These are phyloP conservation scores for Talaromyces sp. DNA, from an alignment of 2,329 filamentous ascomycete species.

Conservation along the genomic window DNA sequence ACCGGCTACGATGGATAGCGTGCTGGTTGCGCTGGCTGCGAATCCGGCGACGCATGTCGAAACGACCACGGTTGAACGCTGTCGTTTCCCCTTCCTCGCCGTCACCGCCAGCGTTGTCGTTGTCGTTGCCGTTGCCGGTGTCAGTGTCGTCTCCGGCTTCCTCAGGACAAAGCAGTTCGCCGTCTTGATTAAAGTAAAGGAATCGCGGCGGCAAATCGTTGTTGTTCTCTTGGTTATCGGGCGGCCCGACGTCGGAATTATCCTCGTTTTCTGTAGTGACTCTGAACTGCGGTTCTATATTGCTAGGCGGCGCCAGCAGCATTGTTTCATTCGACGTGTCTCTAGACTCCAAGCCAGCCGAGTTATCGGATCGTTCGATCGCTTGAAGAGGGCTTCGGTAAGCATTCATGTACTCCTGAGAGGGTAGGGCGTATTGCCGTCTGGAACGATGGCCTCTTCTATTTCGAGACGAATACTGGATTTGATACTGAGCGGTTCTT, in stretches of 20 bases:
- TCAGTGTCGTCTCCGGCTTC: slow-evolving; percentile 28
- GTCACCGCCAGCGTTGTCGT: slow-evolving; percentile 11
- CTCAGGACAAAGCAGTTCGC: slow-evolving; percentile 27
- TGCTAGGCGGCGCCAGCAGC: slow-evolving; percentile 14
- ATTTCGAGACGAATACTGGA: slow-evolving; percentile 53
- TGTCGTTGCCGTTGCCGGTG: slow-evolving; percentile 22
- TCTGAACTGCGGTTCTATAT: slow-evolving; percentile 29
- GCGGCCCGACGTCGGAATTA: slow-evolving; percentile 28
- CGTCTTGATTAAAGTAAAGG: slow-evolving; percentile 22
- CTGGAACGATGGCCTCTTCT: slow-evolving; percentile 23
- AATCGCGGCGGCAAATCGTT: slow-evolving; percentile 20
- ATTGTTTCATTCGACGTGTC: slow-evolving; percentile 18
- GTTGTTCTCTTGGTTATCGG: slow-evolving; percentile 22
- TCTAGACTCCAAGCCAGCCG: slow-evolving; percentile 13
- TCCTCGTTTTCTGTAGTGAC: slow-evolving; percentile 36
- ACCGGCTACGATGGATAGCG: slow-evolving; percentile 17
- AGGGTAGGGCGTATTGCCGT: slow-evolving; percentile 28
- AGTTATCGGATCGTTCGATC: slow-evolving; percentile 23
- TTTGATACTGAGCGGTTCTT: slow-evolving; percentile 69
- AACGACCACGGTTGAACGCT: slow-evolving; percentile 21
- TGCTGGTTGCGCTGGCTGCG: slow-evolving; percentile 19
- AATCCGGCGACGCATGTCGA: slow-evolving; percentile 23
- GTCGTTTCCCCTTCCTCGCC: not conserved
- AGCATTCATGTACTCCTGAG: slow-evolving; percentile 36
- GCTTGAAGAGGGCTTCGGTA: slow-evolving; percentile 32